Evolutionary conservation across 169 alveolate species (phyloP), one percentile per base, ranked within the genome.

Genomic region (Toxoplasma gondii): DNA sequence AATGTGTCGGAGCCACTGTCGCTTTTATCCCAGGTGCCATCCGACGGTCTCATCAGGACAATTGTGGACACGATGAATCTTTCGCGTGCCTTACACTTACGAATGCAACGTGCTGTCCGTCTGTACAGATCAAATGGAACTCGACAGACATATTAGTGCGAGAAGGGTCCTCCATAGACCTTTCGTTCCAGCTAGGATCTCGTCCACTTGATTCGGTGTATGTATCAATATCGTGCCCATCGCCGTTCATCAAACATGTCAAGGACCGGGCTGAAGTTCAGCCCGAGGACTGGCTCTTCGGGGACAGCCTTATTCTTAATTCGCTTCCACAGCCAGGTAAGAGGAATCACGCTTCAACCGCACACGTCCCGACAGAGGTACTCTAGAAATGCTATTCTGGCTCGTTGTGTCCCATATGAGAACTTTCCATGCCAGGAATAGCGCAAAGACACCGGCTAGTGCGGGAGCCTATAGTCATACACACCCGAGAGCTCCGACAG

Each of bases 211-310:
- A 17, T 22, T 17, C 39, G 22, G 84, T 74, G 44, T 31, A 34
- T 24, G 84, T 74, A 12, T 36, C 45, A 12, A 17, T 74, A 17
- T 31, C 39, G 49, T 74, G 84, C 84, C 45, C 39, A 4, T 74
- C 84, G 27, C 84, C 84, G 44, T 74, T 34, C n/a, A 74, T 74
- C 84, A 31, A 36, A 34, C 84, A 74, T 24, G 43, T n/a, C 17
- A 74, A 74, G 43, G 44, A 36, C 39, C 84, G 44, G 17, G 44
- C 84, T 31, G 44, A 31, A n/a, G 84, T 74, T 34, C 39, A 34
- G 44, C 45, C 84, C 1, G 84, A 74, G 49, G 84, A 74, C 38
- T 74, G 84, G 84, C 84, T 74, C 19, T 74, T 74, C 84, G 84
- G 84, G 2, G 84, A 74, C 22, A 36, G 44, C 45, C 43, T 74